Evolutionary conservation across 1,139 yeast genomes (phyloP).

Genomic region (Yamadazyma diddensiae): DNA sequence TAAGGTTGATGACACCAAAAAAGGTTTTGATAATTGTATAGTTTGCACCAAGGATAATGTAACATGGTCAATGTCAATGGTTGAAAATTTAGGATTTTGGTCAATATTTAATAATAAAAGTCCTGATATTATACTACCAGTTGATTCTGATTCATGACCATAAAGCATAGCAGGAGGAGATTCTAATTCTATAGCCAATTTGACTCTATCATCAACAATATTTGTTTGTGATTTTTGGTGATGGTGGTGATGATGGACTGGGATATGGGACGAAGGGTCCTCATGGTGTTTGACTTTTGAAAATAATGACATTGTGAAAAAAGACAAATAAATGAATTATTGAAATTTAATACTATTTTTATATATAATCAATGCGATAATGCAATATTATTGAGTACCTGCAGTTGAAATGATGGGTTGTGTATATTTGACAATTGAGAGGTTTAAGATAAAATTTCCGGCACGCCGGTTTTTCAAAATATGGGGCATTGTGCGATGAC

Average conservation of each 20-base stretch:
- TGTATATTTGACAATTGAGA: too few relatives aligned
- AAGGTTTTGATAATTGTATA: conserved; percentile 63
- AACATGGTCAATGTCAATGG: conserved; percentile 50
- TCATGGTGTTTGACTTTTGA: conserved; percentile 1
- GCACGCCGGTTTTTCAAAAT: conserved; percentile 3
- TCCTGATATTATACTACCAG: conserved; percentile 87
- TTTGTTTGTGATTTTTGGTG: too few relatives aligned
- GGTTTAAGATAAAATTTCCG: conserved; percentile 1
- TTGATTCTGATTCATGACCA: conserved; percentile 73
- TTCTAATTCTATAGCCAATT: conserved; percentile 64
- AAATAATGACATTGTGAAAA: background rate
- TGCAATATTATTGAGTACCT: background rate
- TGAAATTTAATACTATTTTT: background rate
- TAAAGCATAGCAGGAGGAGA: conserved; percentile 88
- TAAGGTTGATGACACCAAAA: conserved; percentile 50
- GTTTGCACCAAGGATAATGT: conserved; percentile 68
- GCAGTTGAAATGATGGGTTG: conserved; percentile 1
- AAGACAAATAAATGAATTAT: background rate
- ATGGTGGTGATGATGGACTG: conserved; percentile 1
- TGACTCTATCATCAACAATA: conserved; percentile 14
- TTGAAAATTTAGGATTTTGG: conserved; percentile 14
- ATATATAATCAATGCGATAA: background rate
- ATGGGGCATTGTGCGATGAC: conserved; percentile 1
- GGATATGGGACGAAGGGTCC: background rate
- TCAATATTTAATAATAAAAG: conserved; percentile 36